Base-by-base conservation (phyloP, 169 alveolate species). In the Plasmodium vivax region DNA sequence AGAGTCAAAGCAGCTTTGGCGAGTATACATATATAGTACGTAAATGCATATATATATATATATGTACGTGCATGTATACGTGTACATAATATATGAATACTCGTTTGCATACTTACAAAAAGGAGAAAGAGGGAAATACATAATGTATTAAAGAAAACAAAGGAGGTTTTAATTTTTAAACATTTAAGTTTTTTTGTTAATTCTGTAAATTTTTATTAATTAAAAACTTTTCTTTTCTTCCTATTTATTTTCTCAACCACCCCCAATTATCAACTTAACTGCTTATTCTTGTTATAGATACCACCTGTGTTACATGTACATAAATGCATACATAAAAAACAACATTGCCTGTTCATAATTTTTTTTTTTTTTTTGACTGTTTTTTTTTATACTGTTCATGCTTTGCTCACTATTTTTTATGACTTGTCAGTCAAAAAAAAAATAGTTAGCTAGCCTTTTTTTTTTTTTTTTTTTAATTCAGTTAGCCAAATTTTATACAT, bases 121-220 rank as follows among this genome's bases (percentile, higher is more conserved):
- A 14, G 41, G 47, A 72, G 32, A 84, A 54, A 84, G 38, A 71
- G 30, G 23, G 75, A 84, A 54, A 84, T 16, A 85, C 4, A 51
- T 43, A 47, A 85, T 54, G 41, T 19, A 32, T 73, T 23, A n/a
- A 72, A 30, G 77, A 45, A 47, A 85, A 43, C 12, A 51, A 85
- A 85, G 93, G 82, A 85, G 93, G 93, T 85, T 85, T 84, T 85
- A 85, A 85, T 85, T 85, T 85, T 85, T 85, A 85, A 85, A 85
- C 85, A 85, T 51, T 85, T 85, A 68, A 85, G 93, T 85, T 85
- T 85, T 85, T 85, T 85, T 85, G 85, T 74, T 85, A 85, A 51
- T 85, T 85, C 81, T 74, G 85, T 85, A 74, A 85, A 74, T 74
- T 85, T 85, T 75, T 85, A 72, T 85, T 85, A 73, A 85, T 73